These are phyloP conservation scores for Rhazya stricta DNA, from an alignment of 257 asterid species.

Conservation along the genomic window DNA sequence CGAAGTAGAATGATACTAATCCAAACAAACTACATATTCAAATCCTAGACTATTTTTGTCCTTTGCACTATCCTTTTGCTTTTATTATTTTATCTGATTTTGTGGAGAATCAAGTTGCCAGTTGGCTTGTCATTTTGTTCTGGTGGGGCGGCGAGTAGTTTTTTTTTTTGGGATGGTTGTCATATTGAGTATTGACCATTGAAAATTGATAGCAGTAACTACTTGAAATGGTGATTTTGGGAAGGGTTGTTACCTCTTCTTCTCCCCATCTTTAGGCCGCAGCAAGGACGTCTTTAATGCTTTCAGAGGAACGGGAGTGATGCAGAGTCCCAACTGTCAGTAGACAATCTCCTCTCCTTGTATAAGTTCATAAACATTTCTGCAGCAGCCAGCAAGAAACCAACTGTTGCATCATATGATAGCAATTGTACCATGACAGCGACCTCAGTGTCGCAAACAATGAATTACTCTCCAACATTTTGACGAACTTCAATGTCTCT, in stretches of 20 bases:
- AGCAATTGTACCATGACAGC: not conserved
- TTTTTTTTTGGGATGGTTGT: not conserved
- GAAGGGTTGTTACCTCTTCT: not conserved
- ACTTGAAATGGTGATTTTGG: constrained; percentile 13
- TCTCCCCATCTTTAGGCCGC: constrained; percentile 3
- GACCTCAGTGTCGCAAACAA: not conserved
- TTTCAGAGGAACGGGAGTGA: constrained; percentile 14
- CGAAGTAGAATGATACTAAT: constrained; percentile 20
- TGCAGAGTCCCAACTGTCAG: constrained; percentile 17
- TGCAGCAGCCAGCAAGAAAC: constrained; percentile 11
- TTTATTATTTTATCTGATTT: constrained; percentile 37
- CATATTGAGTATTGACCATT: constrained; percentile 12
- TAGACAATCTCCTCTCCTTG: constrained; percentile 7
- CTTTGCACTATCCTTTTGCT: constrained; percentile 43
- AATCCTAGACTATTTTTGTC: constrained; percentile 60
- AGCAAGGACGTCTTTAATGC: constrained; percentile 15
- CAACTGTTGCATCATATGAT: constrained; percentile 13
- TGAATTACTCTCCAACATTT: not conserved
- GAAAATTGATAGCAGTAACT: constrained; percentile 5
- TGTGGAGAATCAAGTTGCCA: constrained; percentile 73
- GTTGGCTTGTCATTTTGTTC: constrained; percentile 42
- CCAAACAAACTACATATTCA: constrained; percentile 42
- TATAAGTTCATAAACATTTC: constrained; percentile 7
- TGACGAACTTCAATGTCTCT: not conserved
- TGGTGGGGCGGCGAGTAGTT: constrained; percentile 11